Evolutionary conservation across 495 filamentous ascomycete species (phyloP).

Genomic region (Corynascus novoguineensis): DNA sequence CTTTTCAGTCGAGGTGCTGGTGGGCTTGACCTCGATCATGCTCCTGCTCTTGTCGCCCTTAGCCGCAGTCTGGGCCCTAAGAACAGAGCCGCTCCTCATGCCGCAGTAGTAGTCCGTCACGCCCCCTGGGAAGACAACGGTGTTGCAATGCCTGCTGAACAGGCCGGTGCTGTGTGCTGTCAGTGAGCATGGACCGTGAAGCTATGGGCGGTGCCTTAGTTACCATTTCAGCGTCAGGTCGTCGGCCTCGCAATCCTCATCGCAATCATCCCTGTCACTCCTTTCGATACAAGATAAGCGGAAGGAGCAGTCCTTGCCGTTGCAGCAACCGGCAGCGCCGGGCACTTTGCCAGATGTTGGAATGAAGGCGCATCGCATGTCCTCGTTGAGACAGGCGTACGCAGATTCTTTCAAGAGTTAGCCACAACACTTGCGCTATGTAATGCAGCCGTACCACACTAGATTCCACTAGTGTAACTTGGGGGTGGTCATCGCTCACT

Average conservation of each 20-base stretch:
- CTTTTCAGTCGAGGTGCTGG: slow-evolving; percentile 8
- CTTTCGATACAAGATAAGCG: slow-evolving; percentile 31
- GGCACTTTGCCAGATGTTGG: slow-evolving; percentile 17
- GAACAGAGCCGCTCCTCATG: slow-evolving; percentile 18
- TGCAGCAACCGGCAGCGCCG: slow-evolving; percentile 38
- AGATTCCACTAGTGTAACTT: background rate
- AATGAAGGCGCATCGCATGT: slow-evolving; percentile 30
- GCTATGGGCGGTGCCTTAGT: background rate
- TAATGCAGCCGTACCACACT: no score
- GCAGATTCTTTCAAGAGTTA: slow-evolving; percentile 25
- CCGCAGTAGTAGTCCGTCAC: slow-evolving; percentile 40
- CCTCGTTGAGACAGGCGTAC: slow-evolving; percentile 28
- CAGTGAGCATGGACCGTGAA: background rate
- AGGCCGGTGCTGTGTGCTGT: slow-evolving; percentile 24
- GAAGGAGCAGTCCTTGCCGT: slow-evolving; percentile 23
- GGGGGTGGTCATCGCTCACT: slow-evolving; percentile 16
- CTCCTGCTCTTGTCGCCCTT: slow-evolving; percentile 29
- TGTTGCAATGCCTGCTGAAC: slow-evolving; percentile 33
- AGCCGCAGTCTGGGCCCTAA: slow-evolving; percentile 35
- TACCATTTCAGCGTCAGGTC: slow-evolving; percentile 39
- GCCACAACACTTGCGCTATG: no score
- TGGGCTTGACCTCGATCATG: slow-evolving; percentile 24
- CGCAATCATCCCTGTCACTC: slow-evolving; percentile 29
- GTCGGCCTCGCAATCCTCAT: slow-evolving; percentile 33
- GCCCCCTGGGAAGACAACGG: slow-evolving; percentile 31